Base-by-base conservation (phyloP, 2,329 filamentous ascomycete genomes). In the Cladorrhinum sp. region DNA sequence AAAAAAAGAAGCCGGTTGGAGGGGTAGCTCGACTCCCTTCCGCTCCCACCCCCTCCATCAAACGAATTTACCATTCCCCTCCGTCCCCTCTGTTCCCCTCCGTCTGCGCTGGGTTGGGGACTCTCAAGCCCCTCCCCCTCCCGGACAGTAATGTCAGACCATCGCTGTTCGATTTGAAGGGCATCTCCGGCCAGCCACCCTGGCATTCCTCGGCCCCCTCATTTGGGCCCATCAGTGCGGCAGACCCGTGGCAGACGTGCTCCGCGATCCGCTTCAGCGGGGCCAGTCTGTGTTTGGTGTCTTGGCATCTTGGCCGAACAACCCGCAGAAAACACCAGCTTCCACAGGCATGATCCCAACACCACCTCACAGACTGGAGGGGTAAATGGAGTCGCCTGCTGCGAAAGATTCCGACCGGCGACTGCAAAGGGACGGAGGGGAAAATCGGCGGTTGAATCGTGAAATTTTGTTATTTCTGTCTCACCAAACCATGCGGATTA, bases 191-290 rank as follows among this genome's bases (percentile, higher is more conserved):
- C 29, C 32, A 51, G 41, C 55, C 36, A 56, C 58, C 55, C 49
- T 55, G 45, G 59, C 59, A 45, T 56, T 45, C 36, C 53, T 56
- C 53, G 53, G 53, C 49, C 49, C 49, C 45, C 54, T 60, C 50
- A 54, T 52, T 62, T 55, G 58, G 60, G 61, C 58, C 63, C 64
- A 61, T 58, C 56, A 61, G 59, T 58, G 60, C 61, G 62, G 62
- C 62, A 64, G 64, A 57, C 60, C 60, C 60, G 60, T 62, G 62
- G 62, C 62, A 64, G 64, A 54, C 59, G 62, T 27, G 60, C 59
- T 62, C 62, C 58, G 59, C 55, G 57, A 63, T 62, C 64, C 60
- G 49, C 63, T 65, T 59, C 20, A 51, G 57, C 55, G 62, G 59
- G 53, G 60, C 62, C 57, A 55, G 61, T 58, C 57, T 59, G 59